Conservation (phyloP, 228 moss, liverwort and hornwort species). For the Sphagnum fallax region DNA sequence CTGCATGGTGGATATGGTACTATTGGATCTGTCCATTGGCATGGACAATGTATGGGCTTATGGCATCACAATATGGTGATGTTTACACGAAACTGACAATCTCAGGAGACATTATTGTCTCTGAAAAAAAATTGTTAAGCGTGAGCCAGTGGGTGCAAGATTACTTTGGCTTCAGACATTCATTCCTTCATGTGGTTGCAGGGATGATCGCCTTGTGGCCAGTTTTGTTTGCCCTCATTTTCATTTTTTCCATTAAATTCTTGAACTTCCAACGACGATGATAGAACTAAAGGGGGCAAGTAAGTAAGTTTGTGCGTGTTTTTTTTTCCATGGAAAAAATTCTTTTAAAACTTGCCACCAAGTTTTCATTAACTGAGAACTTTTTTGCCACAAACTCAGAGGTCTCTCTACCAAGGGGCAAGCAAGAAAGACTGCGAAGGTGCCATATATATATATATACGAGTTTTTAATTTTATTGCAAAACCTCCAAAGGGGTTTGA, state of each 20-base stretch:
- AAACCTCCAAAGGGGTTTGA: no score
- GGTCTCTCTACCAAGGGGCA: no score
- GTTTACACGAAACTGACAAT: not conserved
- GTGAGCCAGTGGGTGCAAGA: constrained; percentile 1
- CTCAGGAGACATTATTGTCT: no score
- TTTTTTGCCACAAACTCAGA: no score
- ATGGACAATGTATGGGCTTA: constrained; percentile 6
- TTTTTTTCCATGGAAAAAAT: no score
- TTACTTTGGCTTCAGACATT: constrained; percentile 25
- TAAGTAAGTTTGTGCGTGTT: no score
- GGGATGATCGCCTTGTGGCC: constrained; percentile 26
- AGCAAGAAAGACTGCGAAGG: no score
- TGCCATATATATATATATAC: no score
- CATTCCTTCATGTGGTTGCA: constrained; percentile 32
- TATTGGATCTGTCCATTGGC: constrained; percentile 10
- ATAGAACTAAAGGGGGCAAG: not conserved
- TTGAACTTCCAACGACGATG: constrained; percentile 24
- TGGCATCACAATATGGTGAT: constrained; percentile 4
- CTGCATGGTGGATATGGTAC: constrained; percentile 14
- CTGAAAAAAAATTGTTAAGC: not conserved
- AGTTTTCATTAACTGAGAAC: no score
- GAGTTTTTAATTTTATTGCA: no score
- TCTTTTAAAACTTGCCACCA: no score
- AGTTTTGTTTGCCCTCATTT: constrained; percentile 21
- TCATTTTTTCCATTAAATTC: constrained; percentile 28